A percentile compares a stretch with the other conserved stretches of the same genome.
phyloP scores from a whole-genome alignment of 2,329 filamentous ascomycete species.

The Peltaster fructicola region DNA sequence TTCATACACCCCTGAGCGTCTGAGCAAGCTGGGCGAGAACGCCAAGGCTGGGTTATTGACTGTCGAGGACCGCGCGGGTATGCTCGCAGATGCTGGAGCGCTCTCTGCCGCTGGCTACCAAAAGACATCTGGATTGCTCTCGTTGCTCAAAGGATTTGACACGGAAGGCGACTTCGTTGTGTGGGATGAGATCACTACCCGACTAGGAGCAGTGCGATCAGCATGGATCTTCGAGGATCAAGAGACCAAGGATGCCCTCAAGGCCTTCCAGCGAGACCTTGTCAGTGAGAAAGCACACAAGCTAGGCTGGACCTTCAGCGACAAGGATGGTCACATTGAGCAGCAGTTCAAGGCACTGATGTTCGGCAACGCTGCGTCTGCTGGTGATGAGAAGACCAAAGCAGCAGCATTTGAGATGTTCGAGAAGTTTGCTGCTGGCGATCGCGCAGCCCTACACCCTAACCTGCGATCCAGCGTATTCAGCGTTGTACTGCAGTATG shows the following conservation, averaged over 20 bases:
- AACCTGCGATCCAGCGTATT: slow-evolving; percentile 83
- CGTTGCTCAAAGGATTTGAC: slow-evolving; percentile 68
- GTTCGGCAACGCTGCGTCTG: slow-evolving; percentile 66
- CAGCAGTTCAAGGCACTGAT: slow-evolving; percentile 90
- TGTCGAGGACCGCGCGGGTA: slow-evolving; percentile 82
- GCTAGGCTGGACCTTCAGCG: slow-evolving; percentile 74
- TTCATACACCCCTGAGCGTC: slow-evolving; percentile 64
- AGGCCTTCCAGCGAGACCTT: slow-evolving; percentile 66
- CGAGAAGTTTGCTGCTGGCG: slow-evolving; percentile 61
- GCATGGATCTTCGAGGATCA: slow-evolving; percentile 82
- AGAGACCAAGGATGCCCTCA: slow-evolving; percentile 54
- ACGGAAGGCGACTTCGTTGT: slow-evolving; percentile 76
- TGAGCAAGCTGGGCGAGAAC: slow-evolving; percentile 73
- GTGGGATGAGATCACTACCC: slow-evolving; percentile 78
- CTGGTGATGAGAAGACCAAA: slow-evolving; percentile 62
- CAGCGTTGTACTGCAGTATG: slow-evolving; percentile 65
- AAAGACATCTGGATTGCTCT: slow-evolving; percentile 77
- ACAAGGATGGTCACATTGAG: slow-evolving; percentile 70
- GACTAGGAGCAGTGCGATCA: slow-evolving; percentile 58
- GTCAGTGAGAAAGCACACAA: slow-evolving; percentile 66
- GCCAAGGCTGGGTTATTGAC: slow-evolving; percentile 64
- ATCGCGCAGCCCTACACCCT: slow-evolving; percentile 68
- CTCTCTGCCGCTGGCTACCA: slow-evolving; percentile 81
- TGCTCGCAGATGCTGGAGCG: slow-evolving; percentile 76
- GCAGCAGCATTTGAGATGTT: slow-evolving; percentile 82